phyloP scores from a whole-genome alignment of 768 basidiomycete species.

The Fomitopsis serialis region DNA sequence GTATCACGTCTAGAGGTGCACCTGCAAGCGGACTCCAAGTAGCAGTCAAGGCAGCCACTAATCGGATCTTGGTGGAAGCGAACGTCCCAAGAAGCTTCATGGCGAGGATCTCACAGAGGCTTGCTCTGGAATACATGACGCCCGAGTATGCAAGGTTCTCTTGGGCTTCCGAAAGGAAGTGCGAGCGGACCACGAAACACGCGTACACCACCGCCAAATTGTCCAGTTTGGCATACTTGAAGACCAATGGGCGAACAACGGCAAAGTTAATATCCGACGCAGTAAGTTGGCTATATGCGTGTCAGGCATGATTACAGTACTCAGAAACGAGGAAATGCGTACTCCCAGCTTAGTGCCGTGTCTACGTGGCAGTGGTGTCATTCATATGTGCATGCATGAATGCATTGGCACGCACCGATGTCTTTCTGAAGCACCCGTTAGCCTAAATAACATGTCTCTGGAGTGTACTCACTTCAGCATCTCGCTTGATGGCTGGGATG shows the following conservation, averaged over 20 bases:
- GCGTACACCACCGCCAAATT: slow-evolving; percentile 75
- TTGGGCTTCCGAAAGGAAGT: slow-evolving; percentile 68
- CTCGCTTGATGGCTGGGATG: slow-evolving; percentile 65
- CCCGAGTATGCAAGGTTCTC: slow-evolving; percentile 73
- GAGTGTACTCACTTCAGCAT: slow-evolving; percentile 39
- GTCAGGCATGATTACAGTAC: background rate
- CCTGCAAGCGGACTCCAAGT: slow-evolving; percentile 85
- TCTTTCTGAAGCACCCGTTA: slow-evolving; percentile 19
- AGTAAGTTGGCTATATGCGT: slow-evolving; percentile 57
- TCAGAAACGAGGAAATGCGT: slow-evolving; percentile 26
- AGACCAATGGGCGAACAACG: slow-evolving; percentile 70
- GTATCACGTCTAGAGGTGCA: slow-evolving; percentile 58
- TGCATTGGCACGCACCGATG: slow-evolving; percentile 13
- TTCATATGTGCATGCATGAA: too few relatives aligned
- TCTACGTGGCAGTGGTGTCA: slow-evolving; percentile 34
- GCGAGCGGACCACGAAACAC: slow-evolving; percentile 71
- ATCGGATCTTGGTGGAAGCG: slow-evolving; percentile 67
- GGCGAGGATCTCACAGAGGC: slow-evolving; percentile 83
- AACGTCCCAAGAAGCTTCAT: slow-evolving; percentile 80
- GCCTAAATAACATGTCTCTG: background rate
- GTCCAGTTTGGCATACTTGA: slow-evolving; percentile 71
- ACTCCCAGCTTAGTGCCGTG: slow-evolving; percentile 78
- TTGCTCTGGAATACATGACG: slow-evolving; percentile 67
- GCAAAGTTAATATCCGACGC: slow-evolving; percentile 81
- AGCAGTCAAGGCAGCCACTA: slow-evolving; percentile 74